These are phyloP conservation scores for Musa itinerans DNA, from an alignment of 176 grass and related monocot genomes.

Conservation along the genomic window DNA sequence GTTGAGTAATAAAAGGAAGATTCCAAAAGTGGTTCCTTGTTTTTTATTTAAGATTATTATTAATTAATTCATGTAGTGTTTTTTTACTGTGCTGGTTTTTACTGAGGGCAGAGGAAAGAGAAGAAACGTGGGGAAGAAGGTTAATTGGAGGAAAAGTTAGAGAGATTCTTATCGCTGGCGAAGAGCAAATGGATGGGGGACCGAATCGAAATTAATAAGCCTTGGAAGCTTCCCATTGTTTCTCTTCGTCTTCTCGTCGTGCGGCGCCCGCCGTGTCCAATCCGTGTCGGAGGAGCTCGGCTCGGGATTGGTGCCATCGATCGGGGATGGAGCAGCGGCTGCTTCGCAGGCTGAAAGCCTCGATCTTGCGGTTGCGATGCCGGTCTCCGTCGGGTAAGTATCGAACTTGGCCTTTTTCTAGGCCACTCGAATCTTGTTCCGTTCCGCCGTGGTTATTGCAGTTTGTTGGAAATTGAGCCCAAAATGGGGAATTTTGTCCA, in stretches of 20 bases:
- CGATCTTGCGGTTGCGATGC: not conserved
- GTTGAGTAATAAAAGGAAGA: too few relatives aligned
- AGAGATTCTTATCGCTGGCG: not conserved
- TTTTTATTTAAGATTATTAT: too few relatives aligned
- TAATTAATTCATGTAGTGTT: too few relatives aligned
- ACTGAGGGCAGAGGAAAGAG: not conserved
- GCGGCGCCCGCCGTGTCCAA: not conserved
- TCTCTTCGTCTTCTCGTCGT: not conserved
- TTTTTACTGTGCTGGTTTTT: too few relatives aligned
- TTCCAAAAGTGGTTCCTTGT: too few relatives aligned
- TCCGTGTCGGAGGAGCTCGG: not conserved
- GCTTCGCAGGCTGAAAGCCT: not conserved
- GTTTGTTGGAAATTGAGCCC: not conserved
- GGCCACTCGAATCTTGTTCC: not conserved
- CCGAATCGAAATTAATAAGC: not conserved
- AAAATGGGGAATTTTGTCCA: not conserved
- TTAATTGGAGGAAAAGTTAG: not conserved
- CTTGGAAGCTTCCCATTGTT: slow-evolving; percentile 2
- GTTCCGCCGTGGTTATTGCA: not conserved
- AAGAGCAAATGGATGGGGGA: not conserved
- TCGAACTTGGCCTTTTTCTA: not conserved
- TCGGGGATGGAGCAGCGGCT: not conserved
- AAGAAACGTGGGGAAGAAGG: not conserved
- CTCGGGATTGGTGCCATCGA: not conserved
- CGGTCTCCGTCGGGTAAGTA: not conserved